Base-by-base conservation (phyloP, 306 rosid genomes). In the Cyclanthera cordifolia region DNA sequence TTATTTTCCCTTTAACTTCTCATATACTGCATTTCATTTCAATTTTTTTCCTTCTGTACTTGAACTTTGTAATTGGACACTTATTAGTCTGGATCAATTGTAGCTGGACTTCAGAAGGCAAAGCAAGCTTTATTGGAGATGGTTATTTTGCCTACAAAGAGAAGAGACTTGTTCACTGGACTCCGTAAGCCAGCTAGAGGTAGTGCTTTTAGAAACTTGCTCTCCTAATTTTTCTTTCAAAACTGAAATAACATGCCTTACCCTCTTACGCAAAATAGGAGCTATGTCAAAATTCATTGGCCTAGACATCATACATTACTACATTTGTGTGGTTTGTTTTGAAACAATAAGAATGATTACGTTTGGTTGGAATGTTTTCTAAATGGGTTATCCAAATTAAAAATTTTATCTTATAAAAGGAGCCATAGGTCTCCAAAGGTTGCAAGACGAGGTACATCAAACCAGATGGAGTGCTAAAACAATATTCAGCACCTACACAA, bases 91-190 rank as follows among this genome's bases (percentile, higher is more conserved):
- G 69, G 69, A 57, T 76, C 15, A 57, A 66, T 48, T 83, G 81
- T 82, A 93, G 98, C 94, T 59, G 98, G 98, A 53, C 98, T 93
- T 78, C 94, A 90, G 74, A 93, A 90, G 84, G 98, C 96, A 17
- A 93, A 93, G 79, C 92, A 90, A 81, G 86, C 98, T 67, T 78
- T 93, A 71, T 82, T 89, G 95, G 96, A 93, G 82, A 93, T 93
- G 98, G 95, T 93, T 75, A 93, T 93, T 82, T 87, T 93, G 72
- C 98, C 98, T 28, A 84, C 95, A 32, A 93, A 93, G 82, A 84
- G 98, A 82, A 86, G 94, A 78, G 96, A 93, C 68, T 79, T 93
- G 72, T 93, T 93, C 77, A 93, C 98, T 32, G 96, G 98, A 74
- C 98, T 93, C 75, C 82, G 98, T 60, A 89, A 90, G 81, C 95